Evolutionary conservation across 164 flowering plant species (phyloP).

Genomic region (Euptelea pleiosperma): DNA sequence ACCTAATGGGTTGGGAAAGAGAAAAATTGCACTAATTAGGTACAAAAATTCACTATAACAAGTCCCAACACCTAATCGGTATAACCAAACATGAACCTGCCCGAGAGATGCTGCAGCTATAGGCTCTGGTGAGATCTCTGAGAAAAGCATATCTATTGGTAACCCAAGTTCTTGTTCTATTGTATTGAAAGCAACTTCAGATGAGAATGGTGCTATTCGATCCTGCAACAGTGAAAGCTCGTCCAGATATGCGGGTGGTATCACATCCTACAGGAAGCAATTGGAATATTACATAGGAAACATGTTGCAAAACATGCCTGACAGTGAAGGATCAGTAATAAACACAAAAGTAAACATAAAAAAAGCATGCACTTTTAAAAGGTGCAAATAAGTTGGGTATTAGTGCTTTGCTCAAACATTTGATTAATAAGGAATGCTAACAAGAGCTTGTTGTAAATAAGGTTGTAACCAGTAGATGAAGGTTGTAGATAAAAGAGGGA

Average conservation of each 20-base stretch:
- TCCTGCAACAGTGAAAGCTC: conserved; percentile 95
- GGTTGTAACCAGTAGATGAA: too few relatives aligned
- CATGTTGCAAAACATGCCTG: not conserved
- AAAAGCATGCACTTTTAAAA: not conserved
- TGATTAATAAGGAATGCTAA: not conserved
- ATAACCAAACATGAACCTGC: conserved; percentile 50
- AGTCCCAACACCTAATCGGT: conserved; percentile 3
- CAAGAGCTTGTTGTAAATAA: not conserved
- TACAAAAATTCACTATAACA: not conserved
- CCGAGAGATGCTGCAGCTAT: conserved; percentile 99
- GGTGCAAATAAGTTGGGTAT: not conserved
- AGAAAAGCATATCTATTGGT: conserved; percentile 67
- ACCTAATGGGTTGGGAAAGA: conserved; percentile 43
- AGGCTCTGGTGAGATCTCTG: conserved; percentile 86
- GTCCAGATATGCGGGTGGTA: conserved; percentile 84
- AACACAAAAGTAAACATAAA: not conserved
- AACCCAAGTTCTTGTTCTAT: conserved; percentile 82
- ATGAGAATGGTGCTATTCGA: conserved; percentile 83
- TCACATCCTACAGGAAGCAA: conserved; percentile 60
- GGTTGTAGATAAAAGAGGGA: not conserved
- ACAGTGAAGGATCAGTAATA: not conserved
- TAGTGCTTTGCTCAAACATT: not conserved
- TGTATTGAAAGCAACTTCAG: conserved; percentile 66
- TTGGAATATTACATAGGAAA: not conserved
- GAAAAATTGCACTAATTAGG: not conserved